phyloP scores from a whole-genome alignment of 2,329 filamentous ascomycete species.

The Ascochyta lentis region DNA sequence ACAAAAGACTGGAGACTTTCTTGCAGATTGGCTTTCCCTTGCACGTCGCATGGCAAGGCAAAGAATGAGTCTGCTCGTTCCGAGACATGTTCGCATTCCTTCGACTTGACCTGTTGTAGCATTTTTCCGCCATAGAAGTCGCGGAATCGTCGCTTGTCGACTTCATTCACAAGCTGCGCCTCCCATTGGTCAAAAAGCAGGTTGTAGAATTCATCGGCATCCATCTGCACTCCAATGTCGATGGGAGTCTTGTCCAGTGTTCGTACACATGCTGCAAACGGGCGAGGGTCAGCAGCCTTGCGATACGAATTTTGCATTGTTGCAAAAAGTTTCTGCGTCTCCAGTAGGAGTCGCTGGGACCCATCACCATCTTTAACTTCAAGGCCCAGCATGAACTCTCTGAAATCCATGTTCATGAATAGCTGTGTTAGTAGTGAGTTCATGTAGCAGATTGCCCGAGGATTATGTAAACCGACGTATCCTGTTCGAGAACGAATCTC shows the following conservation, averaged over 20 bases:
- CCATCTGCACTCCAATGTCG: slow-evolving; percentile 91
- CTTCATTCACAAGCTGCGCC: slow-evolving; percentile 71
- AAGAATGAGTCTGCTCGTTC: slow-evolving; percentile 90
- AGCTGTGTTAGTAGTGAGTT: slow-evolving; percentile 94
- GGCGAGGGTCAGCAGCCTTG: slow-evolving; percentile 74
- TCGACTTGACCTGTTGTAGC: slow-evolving; percentile 93
- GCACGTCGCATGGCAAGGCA: slow-evolving; percentile 94
- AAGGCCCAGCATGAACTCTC: slow-evolving; percentile 75
- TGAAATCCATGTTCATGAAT: slow-evolving; percentile 92
- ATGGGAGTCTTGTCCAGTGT: slow-evolving; percentile 84
- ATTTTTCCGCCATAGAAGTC: slow-evolving; percentile 90
- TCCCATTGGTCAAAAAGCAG: slow-evolving; percentile 92
- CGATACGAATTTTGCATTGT: slow-evolving; percentile 83
- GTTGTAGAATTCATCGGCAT: slow-evolving; percentile 98
- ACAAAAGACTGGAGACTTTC: slow-evolving; percentile 96
- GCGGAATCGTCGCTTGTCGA: slow-evolving; percentile 75
- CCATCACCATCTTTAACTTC: slow-evolving; percentile 61
- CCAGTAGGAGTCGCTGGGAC: slow-evolving; percentile 72
- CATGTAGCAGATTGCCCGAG: slow-evolving; percentile 96
- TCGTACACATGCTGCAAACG: slow-evolving; percentile 76
- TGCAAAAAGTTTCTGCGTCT: slow-evolving; percentile 83
- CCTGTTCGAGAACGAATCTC: slow-evolving; percentile 78
- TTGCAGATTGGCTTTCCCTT: slow-evolving; percentile 81
- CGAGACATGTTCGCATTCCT: slow-evolving; percentile 92
- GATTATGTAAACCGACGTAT: slow-evolving; percentile 87